Evolutionary conservation across 495 filamentous ascomycete genomes (phyloP).

Genomic region (Neurospora discreta): DNA sequence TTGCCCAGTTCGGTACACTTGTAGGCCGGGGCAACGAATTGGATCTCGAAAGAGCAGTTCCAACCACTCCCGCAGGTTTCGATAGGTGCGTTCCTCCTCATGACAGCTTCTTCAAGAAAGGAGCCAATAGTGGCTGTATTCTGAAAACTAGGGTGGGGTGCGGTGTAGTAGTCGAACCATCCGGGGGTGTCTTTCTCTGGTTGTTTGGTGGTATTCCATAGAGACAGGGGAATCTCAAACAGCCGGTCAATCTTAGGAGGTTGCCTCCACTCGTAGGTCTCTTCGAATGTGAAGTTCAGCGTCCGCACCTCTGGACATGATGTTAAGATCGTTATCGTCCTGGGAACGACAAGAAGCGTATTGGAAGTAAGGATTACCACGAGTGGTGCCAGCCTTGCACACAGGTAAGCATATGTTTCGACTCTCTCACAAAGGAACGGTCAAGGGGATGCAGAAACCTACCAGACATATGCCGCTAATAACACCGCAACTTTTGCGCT

Average conservation of each 20-base stretch:
- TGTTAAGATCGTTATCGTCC: constrained; percentile 1
- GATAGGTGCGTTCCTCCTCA: constrained; percentile 11
- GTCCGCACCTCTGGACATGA: constrained; percentile 21
- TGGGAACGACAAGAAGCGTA: constrained; percentile 22
- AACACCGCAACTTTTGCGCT: constrained; percentile 20
- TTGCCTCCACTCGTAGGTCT: constrained; percentile 23
- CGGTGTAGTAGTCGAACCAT: constrained; percentile 31
- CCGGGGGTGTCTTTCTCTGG: constrained; percentile 2
- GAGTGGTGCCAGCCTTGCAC: constrained; percentile 18
- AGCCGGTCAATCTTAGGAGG: constrained; percentile 16
- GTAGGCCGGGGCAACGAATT: constrained; percentile 24
- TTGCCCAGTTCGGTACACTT: constrained; percentile 25
- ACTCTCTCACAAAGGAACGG: not conserved
- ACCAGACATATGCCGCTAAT: constrained; percentile 26
- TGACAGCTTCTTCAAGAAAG: constrained; percentile 19
- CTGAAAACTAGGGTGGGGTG: constrained; percentile 13
- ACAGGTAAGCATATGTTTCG: constrained; percentile 7
- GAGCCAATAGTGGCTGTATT: constrained; percentile 19
- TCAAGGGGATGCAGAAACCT: not conserved
- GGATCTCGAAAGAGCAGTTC: constrained; percentile 26
- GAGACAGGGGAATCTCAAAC: constrained; percentile 17
- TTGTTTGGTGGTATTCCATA: constrained; percentile 26
- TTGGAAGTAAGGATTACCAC: constrained; percentile 27
- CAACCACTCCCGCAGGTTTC: constrained; percentile 27
- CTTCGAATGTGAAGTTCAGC: constrained; percentile 26